Percentiles rank a stretch among this genome's conserved stretches.
phyloP scores from a whole-genome alignment of 2,329 filamentous ascomycete genomes.

The Magnaporthiopsis incrustans region DNA sequence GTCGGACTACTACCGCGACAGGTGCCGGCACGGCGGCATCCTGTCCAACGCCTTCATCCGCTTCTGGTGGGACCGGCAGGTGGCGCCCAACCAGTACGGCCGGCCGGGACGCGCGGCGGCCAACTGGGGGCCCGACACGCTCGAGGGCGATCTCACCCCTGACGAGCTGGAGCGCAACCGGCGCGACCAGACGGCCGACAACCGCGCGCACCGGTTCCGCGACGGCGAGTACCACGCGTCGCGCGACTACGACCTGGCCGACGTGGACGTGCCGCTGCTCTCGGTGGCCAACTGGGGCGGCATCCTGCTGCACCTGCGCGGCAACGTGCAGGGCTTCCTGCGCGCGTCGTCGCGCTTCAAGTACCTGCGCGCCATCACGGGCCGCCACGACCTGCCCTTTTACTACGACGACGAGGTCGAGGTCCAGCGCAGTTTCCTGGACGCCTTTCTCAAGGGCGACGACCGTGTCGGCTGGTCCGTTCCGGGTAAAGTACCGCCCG shows the following conservation, averaged over 20 bases:
- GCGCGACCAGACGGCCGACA: conserved; percentile 37
- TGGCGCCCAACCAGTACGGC: conserved; percentile 62
- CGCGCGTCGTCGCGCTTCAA: conserved; percentile 59
- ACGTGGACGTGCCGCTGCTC: conserved; percentile 60
- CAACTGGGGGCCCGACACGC: conserved; percentile 47
- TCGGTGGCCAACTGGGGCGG: conserved; percentile 66
- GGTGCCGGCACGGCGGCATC: conserved; percentile 55
- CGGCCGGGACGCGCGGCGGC: conserved; percentile 36
- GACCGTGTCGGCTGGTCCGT: conserved; percentile 54
- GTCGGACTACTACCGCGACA: conserved; percentile 47
- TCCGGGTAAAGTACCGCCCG: conserved; percentile 49
- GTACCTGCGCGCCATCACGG: conserved; percentile 61
- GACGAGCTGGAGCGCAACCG: conserved; percentile 43
- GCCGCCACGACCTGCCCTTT: conserved; percentile 64
- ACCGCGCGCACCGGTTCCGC: conserved; percentile 44
- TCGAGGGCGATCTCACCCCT: conserved; percentile 49
- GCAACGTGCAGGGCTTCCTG: conserved; percentile 58
- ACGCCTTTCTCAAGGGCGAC: conserved; percentile 62
- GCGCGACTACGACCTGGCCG: conserved; percentile 55
- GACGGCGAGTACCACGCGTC: conserved; percentile 57
- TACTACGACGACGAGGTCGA: conserved; percentile 64
- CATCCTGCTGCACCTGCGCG: conserved; percentile 59
- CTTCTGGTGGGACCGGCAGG: conserved; percentile 62
- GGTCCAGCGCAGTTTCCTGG: conserved; percentile 58
- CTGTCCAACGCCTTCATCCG: conserved; percentile 49